Percentiles rank a stretch among this genome's conserved stretches.
phyloP scores from a whole-genome alignment of 305 asterid genomes.

The Fraxinus velutina region DNA sequence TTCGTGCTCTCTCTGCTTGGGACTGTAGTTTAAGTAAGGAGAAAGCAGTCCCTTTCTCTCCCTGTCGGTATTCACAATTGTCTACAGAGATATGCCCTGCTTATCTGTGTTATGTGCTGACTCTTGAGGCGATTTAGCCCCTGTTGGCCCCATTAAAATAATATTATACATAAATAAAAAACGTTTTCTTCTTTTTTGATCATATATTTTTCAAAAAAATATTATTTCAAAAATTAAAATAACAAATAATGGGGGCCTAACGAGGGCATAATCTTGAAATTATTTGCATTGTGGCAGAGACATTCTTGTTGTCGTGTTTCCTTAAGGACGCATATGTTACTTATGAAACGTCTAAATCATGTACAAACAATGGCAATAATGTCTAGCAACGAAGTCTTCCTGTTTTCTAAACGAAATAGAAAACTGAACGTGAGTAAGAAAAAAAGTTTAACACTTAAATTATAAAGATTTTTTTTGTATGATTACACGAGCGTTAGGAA shows the following conservation, averaged over 20 bases:
- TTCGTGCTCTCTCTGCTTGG: too few relatives aligned
- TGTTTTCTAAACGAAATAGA: neutral
- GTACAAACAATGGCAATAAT: neutral
- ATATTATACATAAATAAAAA: too few relatives aligned
- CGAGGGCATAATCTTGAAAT: too few relatives aligned
- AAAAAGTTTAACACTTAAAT: too few relatives aligned
- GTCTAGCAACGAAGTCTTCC: too few relatives aligned
- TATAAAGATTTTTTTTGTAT: too few relatives aligned
- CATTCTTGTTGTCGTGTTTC: neutral
- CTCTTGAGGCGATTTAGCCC: neutral
- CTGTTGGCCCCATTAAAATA: too few relatives aligned
- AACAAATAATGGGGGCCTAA: too few relatives aligned
- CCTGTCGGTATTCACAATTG: neutral
- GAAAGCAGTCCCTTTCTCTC: neutral
- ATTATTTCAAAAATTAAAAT: too few relatives aligned
- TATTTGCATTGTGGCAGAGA: neutral
- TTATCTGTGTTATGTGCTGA: neutral
- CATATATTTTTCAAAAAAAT: too few relatives aligned
- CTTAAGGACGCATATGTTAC: neutral
- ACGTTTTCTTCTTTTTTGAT: too few relatives aligned
- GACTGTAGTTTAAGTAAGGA: neutral
- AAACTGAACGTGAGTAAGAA: neutral
- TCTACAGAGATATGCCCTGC: neutral
- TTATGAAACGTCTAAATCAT: neutral
- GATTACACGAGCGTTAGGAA: too few relatives aligned